Conservation (phyloP, 768 basidiomycete species). For the Calvatia gigantea region DNA sequence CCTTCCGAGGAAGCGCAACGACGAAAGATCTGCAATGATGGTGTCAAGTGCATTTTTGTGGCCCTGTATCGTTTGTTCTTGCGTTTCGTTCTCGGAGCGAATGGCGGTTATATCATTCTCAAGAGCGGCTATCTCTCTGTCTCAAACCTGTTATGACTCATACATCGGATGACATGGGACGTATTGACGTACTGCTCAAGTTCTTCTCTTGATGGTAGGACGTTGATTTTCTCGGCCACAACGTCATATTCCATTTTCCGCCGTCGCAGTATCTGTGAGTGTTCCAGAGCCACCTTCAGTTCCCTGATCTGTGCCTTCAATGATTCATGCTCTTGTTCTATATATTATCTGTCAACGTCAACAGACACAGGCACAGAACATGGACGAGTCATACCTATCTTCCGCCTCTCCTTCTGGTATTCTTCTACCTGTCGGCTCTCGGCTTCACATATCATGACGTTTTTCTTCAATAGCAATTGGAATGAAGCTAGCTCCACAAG, state of each 20-base stretch:
- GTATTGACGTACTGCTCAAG: slow-evolving; percentile 61
- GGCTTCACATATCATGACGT: slow-evolving; percentile 79
- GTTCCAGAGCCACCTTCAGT: slow-evolving; percentile 71
- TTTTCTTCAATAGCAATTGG: slow-evolving; percentile 72
- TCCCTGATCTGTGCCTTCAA: slow-evolving; percentile 71
- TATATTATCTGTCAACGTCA: slow-evolving; percentile 5
- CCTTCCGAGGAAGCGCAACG: slow-evolving; percentile 66
- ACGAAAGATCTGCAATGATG: slow-evolving; percentile 59
- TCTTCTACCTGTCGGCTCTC: slow-evolving; percentile 84
- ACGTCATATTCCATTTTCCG: slow-evolving; percentile 87
- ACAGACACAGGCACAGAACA: slow-evolving; percentile 7
- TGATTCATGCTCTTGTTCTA: slow-evolving; percentile 70
- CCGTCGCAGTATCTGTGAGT: slow-evolving; percentile 70
- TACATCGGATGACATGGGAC: background rate
- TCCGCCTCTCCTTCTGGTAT: slow-evolving; percentile 67
- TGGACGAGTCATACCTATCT: slow-evolving; percentile 55
- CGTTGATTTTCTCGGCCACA: slow-evolving; percentile 79
- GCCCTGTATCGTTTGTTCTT: slow-evolving; percentile 59
- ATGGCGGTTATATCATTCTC: slow-evolving; percentile 81
- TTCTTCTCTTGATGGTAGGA: slow-evolving; percentile 72
- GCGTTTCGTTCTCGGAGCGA: slow-evolving; percentile 68
- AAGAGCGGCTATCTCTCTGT: slow-evolving; percentile 61
- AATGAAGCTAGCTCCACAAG: slow-evolving; percentile 76
- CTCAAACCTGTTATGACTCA: background rate
- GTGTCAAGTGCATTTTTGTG: slow-evolving; percentile 67